Base-by-base conservation (phyloP, 2,329 filamentous ascomycete species). In the Reticulascus tulasneorum region DNA sequence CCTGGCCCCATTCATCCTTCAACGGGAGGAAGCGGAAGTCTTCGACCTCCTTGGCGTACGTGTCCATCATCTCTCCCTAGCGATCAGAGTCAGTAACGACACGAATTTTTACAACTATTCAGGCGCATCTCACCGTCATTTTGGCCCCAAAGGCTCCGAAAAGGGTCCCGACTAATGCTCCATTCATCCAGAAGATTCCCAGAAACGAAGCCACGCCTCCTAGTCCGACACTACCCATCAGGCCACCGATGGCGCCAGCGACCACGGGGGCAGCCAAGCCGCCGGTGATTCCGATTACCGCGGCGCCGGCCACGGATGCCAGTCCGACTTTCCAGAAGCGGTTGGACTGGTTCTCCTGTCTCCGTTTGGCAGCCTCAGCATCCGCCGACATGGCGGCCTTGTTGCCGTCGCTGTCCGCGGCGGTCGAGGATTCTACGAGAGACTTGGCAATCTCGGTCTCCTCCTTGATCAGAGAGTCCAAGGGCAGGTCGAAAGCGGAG, bases 301-400 rank as follows among this genome's bases (percentile, higher is more conserved):
- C 86, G 2, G 91, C 91, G 9, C 91, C 91, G 1, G 87, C 89
- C 0, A 94, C 87, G 8, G 85, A 86, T 0, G 90, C 91, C 18
- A 96, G 69, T 0, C 90, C 88, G 15, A 96, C 88, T 56, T 95
- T 96, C 86, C 87, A 94, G 56, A 84, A 84, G 8, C 89, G 71
- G 15, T 77, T 71, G 8, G 74, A 64, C 47, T 85, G 79, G 36
- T 84, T 85, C 40, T 86, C 75, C 45, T 90, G 80, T 11, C 75
- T 75, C 35, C 83, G 79, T 55, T 84, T 85, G 52, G 84, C 77
- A 0, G 80, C 81, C 55, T 93, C 88, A 2, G 82, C 77, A 42
- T 90, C 84, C 1, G 84, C 86, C 1, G 81, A 82, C 68, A 94
- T 82, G 12, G 31, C 30, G 1, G 38, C 44, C 41, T 55, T 52